Percentiles rank a stretch among this genome's conserved stretches.
Conservation (phyloP, 139 green algal species). For the Chlorella sp. region DNA sequence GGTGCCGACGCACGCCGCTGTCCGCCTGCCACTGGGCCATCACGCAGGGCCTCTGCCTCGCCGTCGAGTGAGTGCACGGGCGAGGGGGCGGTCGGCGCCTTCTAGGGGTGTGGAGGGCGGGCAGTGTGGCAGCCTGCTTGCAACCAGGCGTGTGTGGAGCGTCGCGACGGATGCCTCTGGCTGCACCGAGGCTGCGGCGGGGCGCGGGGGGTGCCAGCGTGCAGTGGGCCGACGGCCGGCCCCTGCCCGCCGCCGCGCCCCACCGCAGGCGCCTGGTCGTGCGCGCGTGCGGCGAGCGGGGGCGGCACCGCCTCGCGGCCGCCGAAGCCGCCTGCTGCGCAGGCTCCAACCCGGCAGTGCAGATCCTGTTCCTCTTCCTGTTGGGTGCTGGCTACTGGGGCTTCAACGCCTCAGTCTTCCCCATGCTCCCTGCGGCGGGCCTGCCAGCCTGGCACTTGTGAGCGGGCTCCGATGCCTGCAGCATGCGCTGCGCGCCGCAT, state of each 20-base stretch:
- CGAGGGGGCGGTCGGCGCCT: neutral
- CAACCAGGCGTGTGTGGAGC: neutral
- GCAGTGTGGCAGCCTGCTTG: neutral
- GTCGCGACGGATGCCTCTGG: neutral
- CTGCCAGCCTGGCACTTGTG: conserved; percentile 43
- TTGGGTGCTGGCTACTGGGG: conserved; percentile 36
- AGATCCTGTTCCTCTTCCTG: conserved; percentile 46
- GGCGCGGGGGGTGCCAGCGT: neutral
- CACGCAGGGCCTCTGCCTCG: conserved; percentile 16
- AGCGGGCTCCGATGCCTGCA: neutral
- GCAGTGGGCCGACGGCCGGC: neutral
- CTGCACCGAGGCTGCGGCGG: neutral
- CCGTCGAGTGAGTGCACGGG: conserved; percentile 22
- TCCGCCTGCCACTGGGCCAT: conserved; percentile 33
- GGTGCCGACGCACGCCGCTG: conserved; percentile 34
- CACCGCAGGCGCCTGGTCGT: neutral
- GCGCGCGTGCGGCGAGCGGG: neutral
- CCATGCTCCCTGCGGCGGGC: conserved; percentile 39
- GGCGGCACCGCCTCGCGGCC: neutral
- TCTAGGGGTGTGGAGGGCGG: neutral
- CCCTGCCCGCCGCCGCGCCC: neutral
- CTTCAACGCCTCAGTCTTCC: conserved; percentile 37
- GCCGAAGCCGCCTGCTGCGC: conserved; percentile 31
- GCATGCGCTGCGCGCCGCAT: no score
- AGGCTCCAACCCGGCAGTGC: conserved; percentile 41